Percentiles rank a stretch among this genome's conserved stretches.
Evolutionary conservation across 495 filamentous ascomycete species (phyloP).

Genomic region (Pseudevernia furfuracea): DNA sequence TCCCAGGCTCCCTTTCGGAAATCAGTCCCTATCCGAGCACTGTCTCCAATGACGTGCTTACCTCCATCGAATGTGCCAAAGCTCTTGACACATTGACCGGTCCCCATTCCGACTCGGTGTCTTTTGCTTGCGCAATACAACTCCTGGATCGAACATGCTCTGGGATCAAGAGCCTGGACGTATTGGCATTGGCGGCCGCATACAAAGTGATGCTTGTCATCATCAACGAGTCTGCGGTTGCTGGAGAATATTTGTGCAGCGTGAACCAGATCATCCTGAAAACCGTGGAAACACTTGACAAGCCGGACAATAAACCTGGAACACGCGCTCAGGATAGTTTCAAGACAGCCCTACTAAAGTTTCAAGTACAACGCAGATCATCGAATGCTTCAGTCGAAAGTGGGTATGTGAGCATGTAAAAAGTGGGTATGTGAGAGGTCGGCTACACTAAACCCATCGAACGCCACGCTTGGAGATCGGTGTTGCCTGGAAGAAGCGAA

Average conservation of each 20-base stretch:
- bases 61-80: conserved; percentile 11
- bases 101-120: conserved; percentile 1
- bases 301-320: not conserved
- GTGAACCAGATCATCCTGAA: conserved; percentile 10
- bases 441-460: not conserved
- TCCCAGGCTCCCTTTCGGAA: conserved; percentile 8
- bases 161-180: conserved; percentile 6
- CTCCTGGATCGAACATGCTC: conserved; percentile 11
- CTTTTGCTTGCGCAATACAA: conserved; percentile 9
- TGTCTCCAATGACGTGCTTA: conserved; percentile 8
- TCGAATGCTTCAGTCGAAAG: conserved; percentile 20
- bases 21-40: conserved; percentile 2
- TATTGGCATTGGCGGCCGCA: conserved; percentile 8
- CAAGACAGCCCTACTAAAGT: conserved; percentile 1
- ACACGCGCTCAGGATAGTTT: not conserved
- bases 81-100: not conserved
- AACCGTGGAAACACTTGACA: not conserved
- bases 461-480: not conserved
- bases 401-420: conserved; percentile 24
- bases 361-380: conserved; percentile 12
- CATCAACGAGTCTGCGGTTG: not conserved
- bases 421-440: too few relatives aligned
- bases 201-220: conserved; percentile 6
- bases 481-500: not conserved
- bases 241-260: conserved; percentile 1